A percentile compares a stretch with the other conserved stretches of the same genome.
These are phyloP conservation scores for Elongisporangium senticosum DNA, from an alignment of 352 stramenopile genomes.

Conservation along the genomic window DNA sequence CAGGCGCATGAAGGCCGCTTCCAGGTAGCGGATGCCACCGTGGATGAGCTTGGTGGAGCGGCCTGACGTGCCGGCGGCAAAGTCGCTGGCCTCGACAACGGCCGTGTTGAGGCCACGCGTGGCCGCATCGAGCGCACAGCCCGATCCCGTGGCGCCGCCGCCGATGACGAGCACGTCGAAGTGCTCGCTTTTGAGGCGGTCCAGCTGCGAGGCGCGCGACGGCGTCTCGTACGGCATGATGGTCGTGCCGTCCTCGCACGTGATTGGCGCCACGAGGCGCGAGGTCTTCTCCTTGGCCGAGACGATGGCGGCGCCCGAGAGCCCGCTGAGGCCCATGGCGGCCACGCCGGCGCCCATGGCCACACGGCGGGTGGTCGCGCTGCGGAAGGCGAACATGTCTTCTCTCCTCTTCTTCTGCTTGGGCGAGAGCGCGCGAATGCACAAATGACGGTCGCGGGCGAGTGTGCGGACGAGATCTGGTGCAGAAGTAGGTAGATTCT, in stretches of 20 bases:
- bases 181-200: conserved; percentile 81
- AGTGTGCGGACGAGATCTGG: background rate
- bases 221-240: conserved; percentile 84
- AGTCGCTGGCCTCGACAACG: conserved; percentile 90
- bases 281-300: conserved; percentile 62
- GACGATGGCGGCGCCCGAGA: conserved; percentile 58
- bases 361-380: conserved; percentile 38
- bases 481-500: background rate
- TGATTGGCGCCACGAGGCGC: conserved; percentile 69
- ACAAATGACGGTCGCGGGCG: conserved; percentile 16
- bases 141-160: conserved; percentile 89
- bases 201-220: conserved; percentile 58
- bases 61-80: conserved; percentile 89
- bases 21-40: conserved; percentile 93
- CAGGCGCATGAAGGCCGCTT: conserved; percentile 92
- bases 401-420: conserved; percentile 7
- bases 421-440: conserved; percentile 18
- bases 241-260: conserved; percentile 77
- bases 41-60: conserved; percentile 96
- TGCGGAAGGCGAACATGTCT: conserved; percentile 53
- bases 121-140: conserved; percentile 86
- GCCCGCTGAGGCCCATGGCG: conserved; percentile 35
- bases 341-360: conserved; percentile 46
- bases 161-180: conserved; percentile 94
- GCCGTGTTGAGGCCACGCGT: conserved; percentile 91